Evolutionary conservation across 2,329 filamentous ascomycete species (phyloP), one percentile per base, ranked within the genome.

Genomic region (Plectosphaerella plurivora): DNA sequence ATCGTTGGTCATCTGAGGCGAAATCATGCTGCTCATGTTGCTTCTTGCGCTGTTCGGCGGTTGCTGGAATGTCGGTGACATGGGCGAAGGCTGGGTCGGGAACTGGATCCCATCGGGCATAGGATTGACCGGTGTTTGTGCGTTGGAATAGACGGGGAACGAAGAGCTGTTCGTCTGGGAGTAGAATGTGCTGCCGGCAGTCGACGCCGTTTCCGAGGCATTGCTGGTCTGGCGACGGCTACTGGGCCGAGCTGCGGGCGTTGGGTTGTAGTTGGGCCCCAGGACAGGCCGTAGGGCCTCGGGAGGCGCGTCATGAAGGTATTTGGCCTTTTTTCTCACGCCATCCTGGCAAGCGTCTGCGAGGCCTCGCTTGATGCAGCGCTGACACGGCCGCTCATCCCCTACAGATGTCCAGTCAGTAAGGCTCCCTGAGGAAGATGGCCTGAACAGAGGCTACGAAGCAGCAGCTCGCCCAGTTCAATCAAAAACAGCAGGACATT

Each of bases 281-380:
- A 94, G 79, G 42, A 94, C 91, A n/a, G 92, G 90, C 65, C 93
- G 82, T 56, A 97, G 77, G 45, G 91, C 91, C 67, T 95, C 91
- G 50, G 91, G 84, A 36, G 93, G 92, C 24, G 93, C 91, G 78
- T 97, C 94, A 65, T 97, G 92, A 52, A 99, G 88, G 69, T 99
- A 99, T 70, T 99, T 99, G 50, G 94, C 94, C 79, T 97, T 99
- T 73, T 99, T 99, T 57, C 94, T 88, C 49, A 97, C 91, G 51
- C 94, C 94, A 66, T 99, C 94, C 69, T 96, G 91, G 65, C 94
- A 99, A 55, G 84, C 84, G 67, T 96, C 91, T 63, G 91, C 89
- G 20, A 97, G 82, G 45, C 91, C 90, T 62, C 94, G 87, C 71
- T 97, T 97, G 61, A 97, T 91, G 69, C 94, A 99, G 64, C 94